Evolutionary conservation across 2,329 filamentous ascomycete species (phyloP).

Genomic region (Cordyceps militaris): DNA sequence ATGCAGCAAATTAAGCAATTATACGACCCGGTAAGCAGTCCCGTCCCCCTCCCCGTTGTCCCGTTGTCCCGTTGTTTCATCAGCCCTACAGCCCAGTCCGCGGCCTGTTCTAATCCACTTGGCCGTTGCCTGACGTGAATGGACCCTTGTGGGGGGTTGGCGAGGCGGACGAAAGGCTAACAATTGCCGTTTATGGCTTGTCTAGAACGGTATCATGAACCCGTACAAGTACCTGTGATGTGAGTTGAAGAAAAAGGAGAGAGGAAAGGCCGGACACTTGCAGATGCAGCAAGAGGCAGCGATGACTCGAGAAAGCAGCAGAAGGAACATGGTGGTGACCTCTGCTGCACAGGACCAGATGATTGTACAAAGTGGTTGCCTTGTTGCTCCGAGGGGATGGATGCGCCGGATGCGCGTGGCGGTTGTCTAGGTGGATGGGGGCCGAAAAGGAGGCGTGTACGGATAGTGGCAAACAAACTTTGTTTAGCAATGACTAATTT

Average conservation of each 20-base stretch:
- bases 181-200: constrained; percentile 13
- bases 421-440: background rate
- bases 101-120: background rate
- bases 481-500: background rate
- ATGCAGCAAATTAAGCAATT: constrained; percentile 95
- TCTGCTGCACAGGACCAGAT: background rate
- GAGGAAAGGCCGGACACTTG: background rate
- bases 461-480: background rate
- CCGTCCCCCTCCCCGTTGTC: background rate
- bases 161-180: background rate
- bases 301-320: background rate
- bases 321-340: background rate
- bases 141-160: background rate
- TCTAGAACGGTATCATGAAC: constrained; percentile 94
- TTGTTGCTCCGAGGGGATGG: background rate
- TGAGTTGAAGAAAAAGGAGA: background rate
- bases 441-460: background rate
- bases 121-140: background rate
- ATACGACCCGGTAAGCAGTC: constrained; percentile 77
- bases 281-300: background rate
- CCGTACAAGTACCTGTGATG: constrained; percentile 86
- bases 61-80: background rate
- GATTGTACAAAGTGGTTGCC: background rate
- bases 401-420: constrained; percentile 1
- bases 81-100: background rate